Base-by-base conservation (phyloP, 257 asterid genomes). In the Buddleja alternifolia region DNA sequence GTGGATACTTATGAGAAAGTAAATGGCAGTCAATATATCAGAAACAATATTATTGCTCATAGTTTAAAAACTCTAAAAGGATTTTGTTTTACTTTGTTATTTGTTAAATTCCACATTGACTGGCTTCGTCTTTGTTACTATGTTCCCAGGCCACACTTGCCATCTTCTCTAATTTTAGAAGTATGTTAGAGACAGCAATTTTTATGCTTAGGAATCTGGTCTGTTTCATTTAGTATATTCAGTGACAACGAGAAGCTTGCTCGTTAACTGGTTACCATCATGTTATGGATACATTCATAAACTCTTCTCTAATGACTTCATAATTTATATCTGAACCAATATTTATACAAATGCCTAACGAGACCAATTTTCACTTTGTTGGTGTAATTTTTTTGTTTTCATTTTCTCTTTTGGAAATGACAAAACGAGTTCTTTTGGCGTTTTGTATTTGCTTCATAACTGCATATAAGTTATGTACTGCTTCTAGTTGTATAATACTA, bases 1-100 rank as follows among this genome's bases (percentile, higher is more conserved):
- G 29, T 72, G 69, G 81, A 74, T 67, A 66, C 78, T 45, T 48
- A 45, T 75, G 57, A 60, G 48, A 75, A 71, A 70, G 75, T 60
- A 57, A 70, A 69, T 76, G 24, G 45, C 68, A 8, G 10, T 17
- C 67, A 16, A 61, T n/a, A 23, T 46, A 10, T 2, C 23, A 25
- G 40, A 48, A 20, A 47, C 53, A 46, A 41, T 41, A 44, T 46
- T 29, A 29, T 29, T 29, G n/a, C 5, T 50, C 56, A 0, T 16
- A 1, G 25, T 60, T 24, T 41, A 59, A 36, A 23, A 47, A 37
- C 25, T 57, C 42, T 50, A 62, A 66, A 6, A 66, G 6, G 62
- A 19, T 74, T 45, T 34, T 63, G 52, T 29, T 46, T 16, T 32
- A 17, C 59, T 67, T 44, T 7, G 7, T 46, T 51, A 1, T 16